Evolutionary conservation across 2,329 filamentous ascomycete species (phyloP).

Genomic region (Elsinoe australis): DNA sequence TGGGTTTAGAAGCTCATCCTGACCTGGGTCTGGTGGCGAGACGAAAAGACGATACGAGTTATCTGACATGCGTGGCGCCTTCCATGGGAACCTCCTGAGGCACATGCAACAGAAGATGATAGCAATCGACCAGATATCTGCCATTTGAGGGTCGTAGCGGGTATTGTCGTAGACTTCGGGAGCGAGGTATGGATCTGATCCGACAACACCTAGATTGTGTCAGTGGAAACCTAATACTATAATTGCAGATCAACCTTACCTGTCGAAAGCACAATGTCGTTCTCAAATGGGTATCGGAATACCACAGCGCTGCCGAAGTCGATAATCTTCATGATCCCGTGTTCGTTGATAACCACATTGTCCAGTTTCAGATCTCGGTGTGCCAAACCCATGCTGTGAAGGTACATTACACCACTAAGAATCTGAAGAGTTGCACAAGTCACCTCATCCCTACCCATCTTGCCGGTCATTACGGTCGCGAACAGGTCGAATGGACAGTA

Average conservation of each 20-base stretch:
- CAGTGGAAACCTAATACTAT: too few species aligned
- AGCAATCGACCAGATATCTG: constrained; percentile 95
- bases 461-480: constrained; percentile 97
- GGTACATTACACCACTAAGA: constrained; percentile 83
- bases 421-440: constrained; percentile 91
- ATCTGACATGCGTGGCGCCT: constrained; percentile 81
- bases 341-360: constrained; percentile 93
- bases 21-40: constrained; percentile 68
- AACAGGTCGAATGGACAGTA: constrained; percentile 95
- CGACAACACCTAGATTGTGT: constrained; percentile 55
- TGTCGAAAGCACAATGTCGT: constrained; percentile 69
- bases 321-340: constrained; percentile 98
- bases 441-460: constrained; percentile 87
- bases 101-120: constrained; percentile 99
- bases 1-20: constrained; percentile 29
- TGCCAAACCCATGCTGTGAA: constrained; percentile 90
- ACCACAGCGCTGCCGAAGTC: constrained; percentile 97
- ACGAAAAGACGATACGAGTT: constrained; percentile 94
- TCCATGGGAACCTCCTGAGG: constrained; percentile 90
- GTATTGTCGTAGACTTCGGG: constrained; percentile 92
- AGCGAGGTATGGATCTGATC: constrained; percentile 90
- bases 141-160: constrained; percentile 87
- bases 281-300: constrained; percentile 95
- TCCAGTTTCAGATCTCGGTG: constrained; percentile 94
- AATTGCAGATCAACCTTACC: constrained; percentile 52